phyloP scores from a whole-genome alignment of 495 filamentous ascomycete species.

The Xylaria grammica region DNA sequence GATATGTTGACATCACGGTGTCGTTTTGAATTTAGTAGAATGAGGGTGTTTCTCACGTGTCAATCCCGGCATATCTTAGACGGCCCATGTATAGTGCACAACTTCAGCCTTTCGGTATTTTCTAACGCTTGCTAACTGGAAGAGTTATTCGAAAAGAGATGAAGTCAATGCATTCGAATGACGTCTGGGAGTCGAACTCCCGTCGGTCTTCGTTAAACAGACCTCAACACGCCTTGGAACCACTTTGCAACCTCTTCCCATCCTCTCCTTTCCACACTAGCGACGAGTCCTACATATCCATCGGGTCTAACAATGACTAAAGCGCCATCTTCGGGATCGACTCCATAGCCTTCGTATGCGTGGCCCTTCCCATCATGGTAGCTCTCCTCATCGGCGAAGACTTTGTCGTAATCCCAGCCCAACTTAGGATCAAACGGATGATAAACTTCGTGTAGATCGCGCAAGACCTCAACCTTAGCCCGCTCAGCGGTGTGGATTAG shows the following conservation, averaged over 20 bases:
- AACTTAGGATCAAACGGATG: slow-evolving; percentile 60
- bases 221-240: slow-evolving; percentile 27
- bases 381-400: slow-evolving; percentile 67
- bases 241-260: slow-evolving; percentile 35
- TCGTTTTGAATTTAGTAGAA: too few species aligned
- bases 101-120: too few species aligned
- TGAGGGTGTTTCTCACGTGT: too few species aligned
- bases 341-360: slow-evolving; percentile 67
- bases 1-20: too few species aligned
- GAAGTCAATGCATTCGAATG: too few species aligned
- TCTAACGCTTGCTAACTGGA: too few species aligned
- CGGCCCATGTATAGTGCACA: too few species aligned
- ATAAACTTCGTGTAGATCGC: slow-evolving; percentile 58
- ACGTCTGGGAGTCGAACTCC: too few species aligned
- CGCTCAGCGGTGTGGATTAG: slow-evolving; percentile 61
- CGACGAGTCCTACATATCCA: slow-evolving; percentile 66
- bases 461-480: slow-evolving; percentile 52
- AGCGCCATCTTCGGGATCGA: slow-evolving; percentile 63
- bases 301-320: slow-evolving; percentile 64
- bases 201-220: too few species aligned
- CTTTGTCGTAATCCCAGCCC: slow-evolving; percentile 67
- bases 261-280: slow-evolving; percentile 52
- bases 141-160: too few species aligned
- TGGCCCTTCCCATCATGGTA: slow-evolving; percentile 65
- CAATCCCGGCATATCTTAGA: too few species aligned